Conservation (phyloP, 2,329 filamentous ascomycete species). For the Aspergillus quadrilineatus region DNA sequence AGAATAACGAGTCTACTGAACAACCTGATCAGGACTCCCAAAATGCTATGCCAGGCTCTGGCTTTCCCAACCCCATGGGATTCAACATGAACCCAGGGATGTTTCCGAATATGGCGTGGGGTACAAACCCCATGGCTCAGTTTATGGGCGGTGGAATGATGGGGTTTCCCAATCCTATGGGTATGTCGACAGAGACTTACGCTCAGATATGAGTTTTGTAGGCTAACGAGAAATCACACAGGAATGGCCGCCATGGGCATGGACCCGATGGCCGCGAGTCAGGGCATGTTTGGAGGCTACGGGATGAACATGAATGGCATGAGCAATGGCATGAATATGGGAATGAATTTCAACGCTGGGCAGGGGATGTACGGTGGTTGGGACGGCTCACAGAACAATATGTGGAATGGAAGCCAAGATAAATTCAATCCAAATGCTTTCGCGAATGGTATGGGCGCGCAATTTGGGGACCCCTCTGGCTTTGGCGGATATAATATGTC, state of each 20-base stretch:
- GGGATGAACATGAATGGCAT: slow-evolving; percentile 84
- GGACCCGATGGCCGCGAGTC: slow-evolving; percentile 59
- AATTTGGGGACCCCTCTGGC: slow-evolving; percentile 76
- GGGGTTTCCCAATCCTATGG: slow-evolving; percentile 82
- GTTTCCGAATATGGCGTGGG: slow-evolving; percentile 60
- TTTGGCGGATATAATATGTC: slow-evolving; percentile 69
- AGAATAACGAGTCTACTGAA: slow-evolving; percentile 14
- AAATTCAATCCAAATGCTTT: slow-evolving; percentile 84
- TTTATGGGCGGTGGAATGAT: slow-evolving; percentile 50
- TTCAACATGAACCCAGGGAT: slow-evolving; percentile 48
- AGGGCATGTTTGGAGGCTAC: slow-evolving; percentile 51
- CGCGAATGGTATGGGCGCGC: slow-evolving; percentile 73
- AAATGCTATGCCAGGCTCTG: slow-evolving; percentile 9
- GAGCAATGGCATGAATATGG: slow-evolving; percentile 74
- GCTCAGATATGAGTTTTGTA: neutral
- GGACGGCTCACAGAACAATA: slow-evolving; percentile 69
- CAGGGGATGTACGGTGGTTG: slow-evolving; percentile 72
- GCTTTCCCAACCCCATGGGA: slow-evolving; percentile 33
- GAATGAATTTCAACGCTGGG: slow-evolving; percentile 56
- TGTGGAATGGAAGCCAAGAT: slow-evolving; percentile 83
- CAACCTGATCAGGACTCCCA: slow-evolving; percentile 18
- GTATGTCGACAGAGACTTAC: slow-evolving; percentile 49
- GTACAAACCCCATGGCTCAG: slow-evolving; percentile 71
- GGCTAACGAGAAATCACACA: slow-evolving; percentile 38
- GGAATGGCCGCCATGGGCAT: slow-evolving; percentile 81